Base-by-base conservation (phyloP, 306 rosid genomes). In the Cyclanthera cordifolia region DNA sequence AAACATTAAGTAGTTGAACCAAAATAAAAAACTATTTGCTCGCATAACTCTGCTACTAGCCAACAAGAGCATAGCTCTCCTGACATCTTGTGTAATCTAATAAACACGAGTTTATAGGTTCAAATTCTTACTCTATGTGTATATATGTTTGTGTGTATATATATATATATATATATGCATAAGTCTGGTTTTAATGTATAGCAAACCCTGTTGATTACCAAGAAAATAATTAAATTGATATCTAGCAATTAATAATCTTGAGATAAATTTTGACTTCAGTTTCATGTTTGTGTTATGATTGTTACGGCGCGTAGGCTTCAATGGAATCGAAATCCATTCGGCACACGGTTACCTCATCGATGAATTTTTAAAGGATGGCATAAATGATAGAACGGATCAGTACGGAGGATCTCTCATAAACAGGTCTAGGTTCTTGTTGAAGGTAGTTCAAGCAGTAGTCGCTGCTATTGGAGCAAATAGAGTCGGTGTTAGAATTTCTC, bases 271-370 rank as follows among this genome's bases (percentile, higher is more conserved):
- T 13, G 10, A 11, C 4, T 25, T 69, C 10, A 7, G 10, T 32
- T 69, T 19, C 13, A 16, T 28, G 49, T 9, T 27, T 9, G 8
- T 51, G 3, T 50, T 7, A 49, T 50, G 12, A 20, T 17, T 21
- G 27, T 20, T 20, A 17, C 53, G 53, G 23, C 11, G 51, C 41
- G 10, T 79, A 92, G 98, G 98, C 74, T 93, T 93, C 67, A 94
- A 93, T 71, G 98, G 96, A 66, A 82, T 93, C 39, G 96, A 93
- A 80, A 83, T 93, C 76, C 98, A 93, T 52, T 87, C 89, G 25
- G 98, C 96, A 16, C 98, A 89, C 21, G 96, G 98, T 45, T 93
- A 93, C 64, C 91, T 89, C 41, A 78, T 77, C 0, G 87, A 83
- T 59, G 82, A 82, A 46, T 77, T 77, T 76, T 41, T 86, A 43